Conservation (phyloP, 176 grass and related monocot genomes). For the Coix lacrymajobi region DNA sequence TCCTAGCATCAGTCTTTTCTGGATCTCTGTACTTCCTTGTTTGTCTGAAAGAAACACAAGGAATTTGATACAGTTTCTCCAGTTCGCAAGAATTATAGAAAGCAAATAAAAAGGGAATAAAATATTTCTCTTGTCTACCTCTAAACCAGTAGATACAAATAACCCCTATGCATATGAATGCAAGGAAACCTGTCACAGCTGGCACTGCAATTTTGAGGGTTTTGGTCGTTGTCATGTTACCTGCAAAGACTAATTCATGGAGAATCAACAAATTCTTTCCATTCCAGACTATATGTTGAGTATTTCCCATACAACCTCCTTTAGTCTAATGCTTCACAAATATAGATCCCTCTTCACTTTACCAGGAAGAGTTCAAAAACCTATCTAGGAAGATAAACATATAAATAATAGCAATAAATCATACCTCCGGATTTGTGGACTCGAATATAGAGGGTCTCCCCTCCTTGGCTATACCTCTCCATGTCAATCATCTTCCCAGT, state of each 20-base stretch:
- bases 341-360: not conserved
- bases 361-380: not conserved
- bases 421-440: not conserved
- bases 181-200: slow-evolving; percentile 4
- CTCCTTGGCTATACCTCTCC: not conserved
- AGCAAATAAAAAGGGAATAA: not conserved
- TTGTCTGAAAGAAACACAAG: not conserved
- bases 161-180: slow-evolving; percentile 15
- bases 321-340: not conserved
- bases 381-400: not conserved
- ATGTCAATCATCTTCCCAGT: slow-evolving; percentile 37
- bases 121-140: slow-evolving; percentile 14
- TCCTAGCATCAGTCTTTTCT: not conserved
- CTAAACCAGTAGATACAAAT: slow-evolving; percentile 9
- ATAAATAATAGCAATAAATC: not conserved
- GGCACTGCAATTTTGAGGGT: slow-evolving; percentile 4
- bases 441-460: slow-evolving; percentile 40
- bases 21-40: not conserved
- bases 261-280: not conserved
- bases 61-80: not conserved
- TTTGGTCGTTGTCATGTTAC: not conserved
- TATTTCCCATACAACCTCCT: not conserved
- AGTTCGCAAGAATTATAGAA: not conserved
- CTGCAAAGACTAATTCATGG: slow-evolving; percentile 17
- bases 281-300: not conserved